Evolutionary conservation across 257 asterid species (phyloP), one percentile per base, ranked within the genome.

Genomic region (Henckelia pumila): DNA sequence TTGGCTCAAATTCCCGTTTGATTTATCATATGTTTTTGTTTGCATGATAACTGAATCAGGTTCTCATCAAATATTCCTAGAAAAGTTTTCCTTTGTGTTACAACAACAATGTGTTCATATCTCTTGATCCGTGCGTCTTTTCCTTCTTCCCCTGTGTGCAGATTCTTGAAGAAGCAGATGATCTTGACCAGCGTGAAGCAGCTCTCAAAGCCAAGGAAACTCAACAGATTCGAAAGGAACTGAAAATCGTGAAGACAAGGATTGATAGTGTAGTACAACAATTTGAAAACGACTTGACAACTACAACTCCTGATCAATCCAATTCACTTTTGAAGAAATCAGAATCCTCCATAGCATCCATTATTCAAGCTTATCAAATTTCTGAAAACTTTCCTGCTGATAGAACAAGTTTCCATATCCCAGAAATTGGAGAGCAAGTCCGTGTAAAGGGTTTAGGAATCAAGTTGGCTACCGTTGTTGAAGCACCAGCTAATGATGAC

Each of bases 391-490:
- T 53, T 32, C 67, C 75, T 59, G 65, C 67, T 61, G 79, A 78
- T 59, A 76, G 64, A 74, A 67, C 64, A 7, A 78, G 57, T 73
- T 75, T 71, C 61, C 73, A 80, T 75, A 61, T 69, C 62, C 95
- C 95, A 35, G 79, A 78, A 74, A 73, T 83, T 59, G 96, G 99
- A 28, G 97, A 90, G 69, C 73, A 75, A 78, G 92, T 90, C 58
- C 67, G 50, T 67, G 74, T 90, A 74, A 85, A 82, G 74, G 85
- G 79, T 44, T 80, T 90, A 68, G 95, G 99, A 63, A 84, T 78
- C 71, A 93, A 84, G 79, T 58, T 82, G 75, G 99, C 92, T 70
- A 86, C 95, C 19, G 94, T 90, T 22, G 87, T 85, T 72, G 97
- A 93, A 85, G 82, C 83, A 55, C 86, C 95, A 30, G 81, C 83